Conservation (phyloP, 352 stramenopile genomes). For the Pythium coloratum region DNA sequence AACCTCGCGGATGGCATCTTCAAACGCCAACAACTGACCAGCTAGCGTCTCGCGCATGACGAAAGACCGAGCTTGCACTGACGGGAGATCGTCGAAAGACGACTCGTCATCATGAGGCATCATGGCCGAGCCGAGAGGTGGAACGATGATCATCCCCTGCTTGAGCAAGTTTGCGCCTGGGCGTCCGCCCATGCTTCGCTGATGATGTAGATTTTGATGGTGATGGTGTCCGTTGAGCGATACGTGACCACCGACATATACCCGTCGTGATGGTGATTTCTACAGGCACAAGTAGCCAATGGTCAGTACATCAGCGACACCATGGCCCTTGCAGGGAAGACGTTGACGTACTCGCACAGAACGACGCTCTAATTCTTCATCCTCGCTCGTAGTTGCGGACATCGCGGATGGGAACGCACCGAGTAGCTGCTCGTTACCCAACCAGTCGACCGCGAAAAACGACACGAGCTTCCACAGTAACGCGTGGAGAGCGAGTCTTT, state of each 20-base stretch:
- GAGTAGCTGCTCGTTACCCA: constrained; percentile 20
- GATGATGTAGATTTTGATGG: constrained; percentile 17
- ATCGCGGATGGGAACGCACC: constrained; percentile 5
- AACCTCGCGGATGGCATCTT: constrained; percentile 10
- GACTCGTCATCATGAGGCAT: constrained; percentile 23
- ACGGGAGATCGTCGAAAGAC: neutral
- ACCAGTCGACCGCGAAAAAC: constrained; percentile 46
- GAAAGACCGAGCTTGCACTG: constrained; percentile 6
- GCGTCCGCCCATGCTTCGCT: constrained; percentile 4
- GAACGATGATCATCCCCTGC: constrained; percentile 38
- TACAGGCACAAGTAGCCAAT: neutral
- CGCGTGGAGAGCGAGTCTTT: constrained; percentile 25
- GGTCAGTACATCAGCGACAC: neutral
- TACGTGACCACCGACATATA: constrained; percentile 20
- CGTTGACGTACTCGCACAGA: neutral
- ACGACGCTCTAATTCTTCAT: constrained; percentile 26
- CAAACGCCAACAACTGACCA: neutral
- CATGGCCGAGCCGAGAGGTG: constrained; percentile 34
- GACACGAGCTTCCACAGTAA: constrained; percentile 56
- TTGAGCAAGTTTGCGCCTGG: constrained; percentile 25
- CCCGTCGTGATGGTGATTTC: constrained; percentile 15
- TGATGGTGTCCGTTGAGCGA: constrained; percentile 14
- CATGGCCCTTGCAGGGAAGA: neutral
- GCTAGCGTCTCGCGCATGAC: constrained; percentile 3
- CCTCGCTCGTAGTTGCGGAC: neutral